phyloP scores from a whole-genome alignment of 139 green algal species.

The Eudorina sp. region DNA sequence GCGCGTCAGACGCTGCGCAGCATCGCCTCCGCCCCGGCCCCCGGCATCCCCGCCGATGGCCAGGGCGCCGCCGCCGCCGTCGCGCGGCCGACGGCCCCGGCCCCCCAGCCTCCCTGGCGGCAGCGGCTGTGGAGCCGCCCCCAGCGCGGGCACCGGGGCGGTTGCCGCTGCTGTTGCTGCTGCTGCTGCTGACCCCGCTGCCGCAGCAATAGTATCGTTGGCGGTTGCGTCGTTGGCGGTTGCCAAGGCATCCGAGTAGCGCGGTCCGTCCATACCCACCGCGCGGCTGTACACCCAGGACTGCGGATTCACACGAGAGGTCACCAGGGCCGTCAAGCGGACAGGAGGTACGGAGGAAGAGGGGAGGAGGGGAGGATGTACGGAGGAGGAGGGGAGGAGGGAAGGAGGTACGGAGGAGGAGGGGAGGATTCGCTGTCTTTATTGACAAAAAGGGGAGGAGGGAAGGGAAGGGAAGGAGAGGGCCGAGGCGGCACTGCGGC shows the following conservation, averaged over 20 bases:
- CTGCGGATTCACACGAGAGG: no score
- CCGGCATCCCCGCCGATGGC: background rate
- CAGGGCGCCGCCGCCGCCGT: background rate
- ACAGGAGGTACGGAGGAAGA: no score
- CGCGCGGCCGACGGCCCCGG: background rate
- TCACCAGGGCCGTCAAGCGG: no score
- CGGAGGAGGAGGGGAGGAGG: no score
- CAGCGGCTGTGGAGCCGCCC: background rate
- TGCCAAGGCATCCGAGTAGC: background rate
- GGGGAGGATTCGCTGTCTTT: no score
- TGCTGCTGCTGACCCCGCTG: background rate
- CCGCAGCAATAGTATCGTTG: no score
- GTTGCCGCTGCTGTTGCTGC: background rate
- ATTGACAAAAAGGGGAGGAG: no score
- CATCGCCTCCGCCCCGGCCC: background rate
- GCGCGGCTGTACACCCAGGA: slow-evolving; percentile 9
- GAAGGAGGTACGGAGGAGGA: no score
- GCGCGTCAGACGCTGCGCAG: background rate
- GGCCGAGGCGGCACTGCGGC: no score
- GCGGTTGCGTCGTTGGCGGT: no score
- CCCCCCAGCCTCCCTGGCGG: background rate
- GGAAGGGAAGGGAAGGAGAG: no score
- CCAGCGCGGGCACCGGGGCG: background rate
- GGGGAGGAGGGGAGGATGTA: no score
- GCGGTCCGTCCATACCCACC: background rate